Percentiles rank a stretch among this genome's conserved stretches.
Conservation (phyloP, 208 protist genomes). For the Kentomonas sorsogonicus region DNA sequence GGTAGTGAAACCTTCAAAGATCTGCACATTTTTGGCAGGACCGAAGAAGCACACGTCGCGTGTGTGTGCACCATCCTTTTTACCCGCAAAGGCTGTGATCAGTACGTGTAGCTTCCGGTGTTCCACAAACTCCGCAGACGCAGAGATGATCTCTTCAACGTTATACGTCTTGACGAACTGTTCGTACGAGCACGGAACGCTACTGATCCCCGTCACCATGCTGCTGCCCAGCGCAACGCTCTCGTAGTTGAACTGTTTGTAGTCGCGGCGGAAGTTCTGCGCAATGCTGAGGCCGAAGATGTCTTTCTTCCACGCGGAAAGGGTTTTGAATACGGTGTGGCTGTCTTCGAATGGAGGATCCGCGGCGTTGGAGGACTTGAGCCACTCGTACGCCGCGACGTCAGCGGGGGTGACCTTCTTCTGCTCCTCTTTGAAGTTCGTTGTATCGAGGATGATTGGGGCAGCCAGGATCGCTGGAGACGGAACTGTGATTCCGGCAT, state of each 20-base stretch:
- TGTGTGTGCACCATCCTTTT: slow-evolving; percentile 35
- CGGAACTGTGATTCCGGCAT: slow-evolving; percentile 30
- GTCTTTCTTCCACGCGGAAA: slow-evolving; percentile 69
- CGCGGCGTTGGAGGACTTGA: slow-evolving; percentile 19
- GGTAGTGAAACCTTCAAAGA: slow-evolving; percentile 37
- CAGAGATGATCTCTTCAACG: slow-evolving; percentile 18
- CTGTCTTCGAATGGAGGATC: slow-evolving; percentile 7
- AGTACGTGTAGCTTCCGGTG: slow-evolving; percentile 49
- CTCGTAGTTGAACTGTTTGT: slow-evolving; percentile 67
- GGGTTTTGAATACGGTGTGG: slow-evolving; percentile 36
- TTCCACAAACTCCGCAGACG: slow-evolving; percentile 33
- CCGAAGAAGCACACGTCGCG: slow-evolving; percentile 57
- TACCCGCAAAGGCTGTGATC: slow-evolving; percentile 60
- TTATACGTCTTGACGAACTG: slow-evolving; percentile 33
- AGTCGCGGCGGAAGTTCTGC: slow-evolving; percentile 75
- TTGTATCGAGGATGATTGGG: slow-evolving; percentile 76
- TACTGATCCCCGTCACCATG: slow-evolving; percentile 60
- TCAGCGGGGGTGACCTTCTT: slow-evolving; percentile 78
- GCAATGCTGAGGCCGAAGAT: slow-evolving; percentile 55
- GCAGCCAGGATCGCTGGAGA: slow-evolving; percentile 53
- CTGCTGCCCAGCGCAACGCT: slow-evolving; percentile 7
- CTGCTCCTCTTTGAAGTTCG: slow-evolving; percentile 70
- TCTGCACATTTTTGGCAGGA: slow-evolving; percentile 17
- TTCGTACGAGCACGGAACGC: slow-evolving; percentile 60
- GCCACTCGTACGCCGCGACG: slow-evolving; percentile 40